Evolutionary conservation across 2,329 filamentous ascomycete species (phyloP), one percentile per base, ranked within the genome.

Genomic region (Bipolaris sorokiniana): DNA sequence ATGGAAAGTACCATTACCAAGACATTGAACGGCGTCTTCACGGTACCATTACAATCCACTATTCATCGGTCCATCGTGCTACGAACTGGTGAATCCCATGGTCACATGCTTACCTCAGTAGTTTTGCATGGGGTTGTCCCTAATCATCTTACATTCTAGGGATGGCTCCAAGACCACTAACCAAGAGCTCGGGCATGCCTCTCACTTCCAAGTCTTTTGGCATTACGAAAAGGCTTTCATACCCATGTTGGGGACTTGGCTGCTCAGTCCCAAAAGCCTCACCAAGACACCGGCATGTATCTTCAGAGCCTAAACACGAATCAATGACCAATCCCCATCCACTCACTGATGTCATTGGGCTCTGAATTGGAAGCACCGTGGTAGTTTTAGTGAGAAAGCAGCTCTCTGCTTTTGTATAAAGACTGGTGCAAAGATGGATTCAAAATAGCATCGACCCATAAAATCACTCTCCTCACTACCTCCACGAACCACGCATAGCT

Each of bases 401-500:
- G 40, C 53, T n/a, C n/a, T n/a, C n/a, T 54, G 59, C 9, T 28
- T 31, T 37, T 50, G 48, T 68, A 66, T 69, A 69, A 68, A 68
- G 37, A 13, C 47, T 28, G 18, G 48, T n/a, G 20, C 23, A 36
- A 22, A n/a, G 26, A 20, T 10, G 13, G 2, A 9, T n/a, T 28
- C 9, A 23, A 28, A 22, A 44, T 38, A 10, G 26, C 33, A 34
- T 52, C 33, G 55, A 55, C 58, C 59, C 62, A 38, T 53, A 54
- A 22, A 51, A 11, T 28, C 37, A 34, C 44, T 50, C 7, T 15
- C 15, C n/a, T 50, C 49, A 41, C 40, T 23, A 18, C 26, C 46
- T 20, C 42, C 28, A 37, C 36, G 42, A 36, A 31, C 37, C 44
- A 37, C 33, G 38, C 36, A 31, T 15, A 31, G 1, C 38, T 9